phyloP scores from a whole-genome alignment of 805 yeast genomes.

The Hyphopichia homilentoma region DNA sequence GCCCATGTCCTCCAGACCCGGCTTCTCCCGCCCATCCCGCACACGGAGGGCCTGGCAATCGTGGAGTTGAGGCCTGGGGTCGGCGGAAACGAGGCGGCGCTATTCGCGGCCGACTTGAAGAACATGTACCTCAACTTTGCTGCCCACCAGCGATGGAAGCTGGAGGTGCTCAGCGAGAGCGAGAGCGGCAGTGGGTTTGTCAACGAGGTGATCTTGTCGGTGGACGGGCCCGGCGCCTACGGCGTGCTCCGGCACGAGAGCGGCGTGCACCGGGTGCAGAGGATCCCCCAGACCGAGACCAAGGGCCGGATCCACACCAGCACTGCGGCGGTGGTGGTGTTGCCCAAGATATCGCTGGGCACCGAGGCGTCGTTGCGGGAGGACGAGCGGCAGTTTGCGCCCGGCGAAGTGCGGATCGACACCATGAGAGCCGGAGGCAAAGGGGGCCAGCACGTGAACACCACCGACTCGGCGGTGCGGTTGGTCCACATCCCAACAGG shows the following conservation, averaged over 20 bases:
- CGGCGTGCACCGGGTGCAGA: constrained; percentile 94
- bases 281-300: constrained; percentile 89
- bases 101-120: constrained; percentile 77
- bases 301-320: constrained; percentile 95
- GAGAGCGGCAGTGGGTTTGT: constrained; percentile 61
- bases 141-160: constrained; percentile 61
- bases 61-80: constrained; percentile 92
- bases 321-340: constrained; percentile 90
- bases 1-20: constrained; percentile 48
- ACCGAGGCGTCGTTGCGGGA: constrained; percentile 41
- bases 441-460: constrained; percentile 98
- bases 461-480: constrained; percentile 95
- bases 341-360: constrained; percentile 73
- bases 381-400: constrained; percentile 69
- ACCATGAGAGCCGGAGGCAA: constrained; percentile 98
- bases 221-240: constrained; percentile 77
- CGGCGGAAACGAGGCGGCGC: constrained; percentile 91
- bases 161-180: constrained; percentile 53
- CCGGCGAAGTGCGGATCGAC: constrained; percentile 87
- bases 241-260: constrained; percentile 75
- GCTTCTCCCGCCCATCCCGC: constrained; percentile 73
- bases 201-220: constrained; percentile 66
- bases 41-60: constrained; percentile 72
- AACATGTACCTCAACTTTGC: constrained; percentile 80
- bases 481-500: constrained; percentile 91